Evolutionary conservation across 2,329 filamentous ascomycete genomes (phyloP), one percentile per base, ranked within the genome.

Genomic region (Sphaceloma murrayae): DNA sequence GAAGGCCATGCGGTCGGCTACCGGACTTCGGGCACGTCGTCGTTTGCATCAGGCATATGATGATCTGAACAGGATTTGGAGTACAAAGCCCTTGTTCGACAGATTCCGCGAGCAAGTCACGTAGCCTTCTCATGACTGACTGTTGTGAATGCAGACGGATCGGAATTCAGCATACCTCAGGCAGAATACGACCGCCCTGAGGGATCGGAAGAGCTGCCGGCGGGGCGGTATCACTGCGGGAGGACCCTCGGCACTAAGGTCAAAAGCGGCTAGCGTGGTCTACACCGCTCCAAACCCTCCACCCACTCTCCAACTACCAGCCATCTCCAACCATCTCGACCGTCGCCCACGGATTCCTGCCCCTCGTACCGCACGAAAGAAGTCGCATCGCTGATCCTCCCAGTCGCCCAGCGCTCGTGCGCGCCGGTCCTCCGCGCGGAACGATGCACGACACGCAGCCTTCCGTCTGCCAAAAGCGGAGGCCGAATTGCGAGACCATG

Each of bases 361-460:
- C 33, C n/a, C 24, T 22, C 14, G n/a, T 27, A 24, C 36, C 36
- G 36, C 36, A 13, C 21, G 18, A 5, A 11, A 10, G n/a, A 16
- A 16, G 14, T 29, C 21, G 24, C 27, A 40, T 40, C 36, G 36
- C 24, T 40, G 36, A 40, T 40, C 36, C 18, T 22, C 36, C 29
- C 8, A 14, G 18, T 18, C 24, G 36, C 36, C 36, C 36, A 40
- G 36, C 36, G 29, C 9, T 40, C 14, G 13, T 27, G 22, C 16
- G 19, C 36, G 36, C 36, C 36, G 36, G 13, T 40, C 29, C 21
- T 40, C 36, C 36, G 36, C 36, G 27, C n/a, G 36, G 10, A 16
- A 16, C 16, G 24, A 40, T 40, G 36, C 36, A 40, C 36, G 36
- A 40, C 36, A 40, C 36, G 22, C 36, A 40, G 36, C 36, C 36